Base-by-base conservation (phyloP, 2,329 filamentous ascomycete genomes). In the Fusarium veterinarium region DNA sequence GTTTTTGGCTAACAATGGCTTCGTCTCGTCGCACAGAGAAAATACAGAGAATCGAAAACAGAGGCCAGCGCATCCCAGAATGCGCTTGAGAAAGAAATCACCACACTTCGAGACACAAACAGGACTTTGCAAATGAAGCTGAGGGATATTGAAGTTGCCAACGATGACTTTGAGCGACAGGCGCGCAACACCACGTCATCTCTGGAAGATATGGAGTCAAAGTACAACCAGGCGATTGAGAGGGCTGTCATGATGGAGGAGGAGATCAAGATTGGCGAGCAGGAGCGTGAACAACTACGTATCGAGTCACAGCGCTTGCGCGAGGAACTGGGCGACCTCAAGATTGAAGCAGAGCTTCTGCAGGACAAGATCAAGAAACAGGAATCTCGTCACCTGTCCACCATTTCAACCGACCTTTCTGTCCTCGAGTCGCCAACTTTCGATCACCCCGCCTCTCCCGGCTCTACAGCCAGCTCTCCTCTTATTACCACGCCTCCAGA, bases 91-190 rank as follows among this genome's bases (percentile, higher is more conserved):
- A 98, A 98, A 83, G 96, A 99, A 82, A 95, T 99, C 77, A 99
- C 96, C 11, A 92, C 89, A 13, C 87, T 99, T 77, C 92, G 96
- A 79, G 95, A 99, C 74, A 82, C 91, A 53, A 97, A 95, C 81
- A 88, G 96, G 73, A 91, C 92, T 7, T 84, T 98, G 69, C 93
- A 96, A 78, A 86, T 97, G 71, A 93, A 89, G 82, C 86, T 99
- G 64, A 92, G 96, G 75, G 96, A 99, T 81, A 97, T 95, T 76
- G 96, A 99, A 83, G 96, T 99, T 61, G 94, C 93, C 80, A 99
- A 98, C 84, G 96, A 99, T 86, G 96, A 99, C 82, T 98, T 95
- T 80, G 96, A 99, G 85, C 91, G 95, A 74, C 95, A 98, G 84
- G 95, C 96, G 75, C 91, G 96, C 76, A 96, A 98, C 82, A 98